Conservation (phyloP, 1,139 yeast genomes). For the Candida sojae region DNA sequence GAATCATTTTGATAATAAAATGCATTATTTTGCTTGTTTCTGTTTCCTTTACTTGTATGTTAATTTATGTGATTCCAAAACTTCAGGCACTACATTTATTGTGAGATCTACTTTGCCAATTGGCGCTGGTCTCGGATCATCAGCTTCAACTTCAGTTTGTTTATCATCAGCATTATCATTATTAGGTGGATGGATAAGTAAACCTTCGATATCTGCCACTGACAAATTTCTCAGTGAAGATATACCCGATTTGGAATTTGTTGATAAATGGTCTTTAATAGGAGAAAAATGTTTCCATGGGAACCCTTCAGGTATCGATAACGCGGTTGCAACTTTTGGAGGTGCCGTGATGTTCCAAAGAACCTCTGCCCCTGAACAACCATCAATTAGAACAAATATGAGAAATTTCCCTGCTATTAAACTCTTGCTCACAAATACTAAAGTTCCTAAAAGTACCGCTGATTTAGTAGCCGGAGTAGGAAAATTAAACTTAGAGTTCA, state of each 20-base stretch:
- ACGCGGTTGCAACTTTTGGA: slow-evolving; percentile 94
- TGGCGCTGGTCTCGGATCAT: slow-evolving; percentile 96
- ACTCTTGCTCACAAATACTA: slow-evolving; percentile 79
- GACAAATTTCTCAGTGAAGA: slow-evolving; percentile 37
- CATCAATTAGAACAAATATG: slow-evolving; percentile 65
- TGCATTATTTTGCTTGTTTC: slow-evolving; percentile 80
- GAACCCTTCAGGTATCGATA: slow-evolving; percentile 95
- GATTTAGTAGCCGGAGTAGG: slow-evolving; percentile 79
- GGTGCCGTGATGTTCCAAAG: slow-evolving; percentile 93
- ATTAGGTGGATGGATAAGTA: slow-evolving; percentile 55
- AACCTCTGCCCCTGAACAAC: slow-evolving; percentile 48
- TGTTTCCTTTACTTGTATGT: slow-evolving; percentile 80
- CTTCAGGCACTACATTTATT: slow-evolving; percentile 58
- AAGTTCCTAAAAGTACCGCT: slow-evolving; percentile 85
- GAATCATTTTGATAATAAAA: slow-evolving; percentile 43
- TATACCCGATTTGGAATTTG: slow-evolving; percentile 53
- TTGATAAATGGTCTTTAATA: slow-evolving; percentile 85
- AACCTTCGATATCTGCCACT: slow-evolving; percentile 27
- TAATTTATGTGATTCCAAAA: slow-evolving; percentile 50
- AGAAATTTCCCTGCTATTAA: slow-evolving; percentile 75
- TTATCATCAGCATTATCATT: slow-evolving; percentile 72
- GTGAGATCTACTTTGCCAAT: slow-evolving; percentile 87
- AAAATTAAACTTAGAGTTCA: slow-evolving; percentile 49
- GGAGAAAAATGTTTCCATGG: slow-evolving; percentile 98
- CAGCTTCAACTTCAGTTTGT: slow-evolving; percentile 89